Evolutionary conservation across 2,329 filamentous ascomycete species (phyloP), one percentile per base, ranked within the genome.

Genomic region (Canariomyces notabilis): DNA sequence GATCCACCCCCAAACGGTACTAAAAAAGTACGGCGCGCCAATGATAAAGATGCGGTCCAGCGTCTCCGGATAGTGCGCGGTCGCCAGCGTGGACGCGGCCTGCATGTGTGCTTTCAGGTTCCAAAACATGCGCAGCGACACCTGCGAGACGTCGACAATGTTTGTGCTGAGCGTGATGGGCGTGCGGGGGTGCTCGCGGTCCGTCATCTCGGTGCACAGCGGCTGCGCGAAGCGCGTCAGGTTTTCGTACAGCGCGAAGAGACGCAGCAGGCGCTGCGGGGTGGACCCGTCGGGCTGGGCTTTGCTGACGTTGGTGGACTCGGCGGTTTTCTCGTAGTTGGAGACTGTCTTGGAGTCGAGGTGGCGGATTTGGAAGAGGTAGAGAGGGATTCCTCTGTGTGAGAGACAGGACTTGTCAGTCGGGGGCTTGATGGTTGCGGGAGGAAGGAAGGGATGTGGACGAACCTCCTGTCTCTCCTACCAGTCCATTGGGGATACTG

Each of bases 401-500:
- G n/a, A n/a, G n/a, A n/a, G n/a, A n/a, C n/a, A n/a, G n/a, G n/a
- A n/a, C n/a, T n/a, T n/a, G n/a, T n/a, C n/a, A n/a, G n/a, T n/a
- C n/a, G n/a, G n/a, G n/a, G n/a, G n/a, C n/a, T n/a, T n/a, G n/a
- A n/a, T n/a, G n/a, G n/a, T n/a, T n/a, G n/a, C n/a, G n/a, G n/a
- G n/a, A n/a, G n/a, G n/a, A n/a, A n/a, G n/a, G n/a, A n/a, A n/a
- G n/a, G n/a, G n/a, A n/a, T n/a, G n/a, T n/a, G n/a, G n/a, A 49
- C 59, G 18, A 55, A 68, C 67, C 68, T 61, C 53, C 82, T 85
- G 68, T 96, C 91, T 57, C 90, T 81, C 55, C 89, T 85, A 45
- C 91, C 91, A 16, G 88, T 94, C 87, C 89, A 96, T 80, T 95
- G 89, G 19, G 90, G 89, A 62, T 95, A 95, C 85, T 90, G 59